Evolutionary conservation across 163 green algal genomes (phyloP).

Genomic region (Scenedesmus sp.): DNA sequence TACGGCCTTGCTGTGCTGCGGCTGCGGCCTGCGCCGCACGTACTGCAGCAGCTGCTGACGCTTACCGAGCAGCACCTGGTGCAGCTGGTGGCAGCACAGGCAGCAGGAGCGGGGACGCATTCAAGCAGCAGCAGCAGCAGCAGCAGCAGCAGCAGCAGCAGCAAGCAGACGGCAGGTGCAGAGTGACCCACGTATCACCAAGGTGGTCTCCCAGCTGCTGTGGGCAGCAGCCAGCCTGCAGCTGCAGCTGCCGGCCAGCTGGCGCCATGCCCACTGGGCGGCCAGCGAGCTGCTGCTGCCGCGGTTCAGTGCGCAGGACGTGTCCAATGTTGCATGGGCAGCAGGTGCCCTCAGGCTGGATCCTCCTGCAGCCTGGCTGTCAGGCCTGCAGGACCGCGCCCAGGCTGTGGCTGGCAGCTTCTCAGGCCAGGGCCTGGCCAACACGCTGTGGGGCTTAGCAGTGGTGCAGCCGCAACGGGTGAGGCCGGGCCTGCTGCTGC

Average conservation of each 20-base stretch:
- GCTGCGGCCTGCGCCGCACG: slow-evolving; percentile 1
- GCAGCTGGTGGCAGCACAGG: background rate
- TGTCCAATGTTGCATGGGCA: slow-evolving; percentile 43
- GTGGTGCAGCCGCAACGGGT: background rate
- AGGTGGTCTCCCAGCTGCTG: slow-evolving; percentile 35
- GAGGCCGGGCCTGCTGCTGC: background rate
- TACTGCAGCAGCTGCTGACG: slow-evolving; percentile 15
- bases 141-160: too few relatives aligned
- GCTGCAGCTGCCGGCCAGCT: slow-evolving; percentile 4
- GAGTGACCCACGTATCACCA: background rate
- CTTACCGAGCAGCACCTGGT: background rate
- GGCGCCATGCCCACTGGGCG: background rate
- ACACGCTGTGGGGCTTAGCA: slow-evolving; percentile 48
- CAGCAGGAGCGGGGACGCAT: background rate
- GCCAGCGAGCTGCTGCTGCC: background rate
- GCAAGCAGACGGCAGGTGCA: too few relatives aligned
- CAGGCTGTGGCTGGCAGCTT: slow-evolving; percentile 6
- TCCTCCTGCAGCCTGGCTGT: slow-evolving; percentile 5
- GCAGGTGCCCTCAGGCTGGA: background rate
- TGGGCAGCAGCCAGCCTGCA: slow-evolving; percentile 24
- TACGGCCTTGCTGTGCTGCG: slow-evolving; percentile 19
- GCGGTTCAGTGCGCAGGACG: slow-evolving; percentile 33
- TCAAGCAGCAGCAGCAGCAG: background rate
- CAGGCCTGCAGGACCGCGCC: background rate
- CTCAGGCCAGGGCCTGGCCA: slow-evolving; percentile 36